Evolutionary conservation across 2,329 filamentous ascomycete genomes (phyloP).

Genomic region (Thielaviopsis ethacetica): DNA sequence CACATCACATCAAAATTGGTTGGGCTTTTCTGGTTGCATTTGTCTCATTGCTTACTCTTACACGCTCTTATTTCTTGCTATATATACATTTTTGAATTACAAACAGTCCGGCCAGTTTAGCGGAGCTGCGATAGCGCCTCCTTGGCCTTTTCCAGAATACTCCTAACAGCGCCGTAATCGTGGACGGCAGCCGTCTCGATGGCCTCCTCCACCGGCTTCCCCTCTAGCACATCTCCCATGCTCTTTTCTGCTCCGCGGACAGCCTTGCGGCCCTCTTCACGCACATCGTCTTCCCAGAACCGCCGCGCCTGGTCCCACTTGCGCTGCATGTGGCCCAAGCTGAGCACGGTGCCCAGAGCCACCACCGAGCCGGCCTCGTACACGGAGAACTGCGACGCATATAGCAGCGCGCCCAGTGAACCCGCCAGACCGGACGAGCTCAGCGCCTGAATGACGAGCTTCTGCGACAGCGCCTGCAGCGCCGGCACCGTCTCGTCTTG

Average conservation of each 20-base stretch:
- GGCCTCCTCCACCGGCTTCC: slow-evolving; percentile 14
- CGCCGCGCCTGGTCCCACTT: slow-evolving; percentile 43
- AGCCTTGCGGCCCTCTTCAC: slow-evolving; percentile 48
- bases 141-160: slow-evolving; percentile 32
- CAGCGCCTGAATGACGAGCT: slow-evolving; percentile 57
- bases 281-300: slow-evolving; percentile 51
- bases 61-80: background rate
- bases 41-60: slow-evolving; percentile 3
- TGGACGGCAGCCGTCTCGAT: slow-evolving; percentile 16
- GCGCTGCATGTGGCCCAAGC: slow-evolving; percentile 41
- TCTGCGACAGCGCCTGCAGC: slow-evolving; percentile 56
- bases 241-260: slow-evolving; percentile 39
- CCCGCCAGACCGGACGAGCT: slow-evolving; percentile 51
- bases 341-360: slow-evolving; percentile 43
- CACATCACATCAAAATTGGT: background rate
- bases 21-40: background rate
- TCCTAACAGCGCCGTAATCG: slow-evolving; percentile 25
- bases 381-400: slow-evolving; percentile 37
- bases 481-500: slow-evolving; percentile 50
- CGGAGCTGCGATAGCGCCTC: slow-evolving; percentile 23
- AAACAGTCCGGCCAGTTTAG: background rate
- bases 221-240: slow-evolving; percentile 30
- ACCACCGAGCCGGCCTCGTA: slow-evolving; percentile 48
- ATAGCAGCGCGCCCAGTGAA: slow-evolving; percentile 37
- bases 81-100: slow-evolving; percentile 1